Base-by-base conservation (phyloP, 2,329 filamentous ascomycete genomes). In the Parasarocladium wereldwijsianum region DNA sequence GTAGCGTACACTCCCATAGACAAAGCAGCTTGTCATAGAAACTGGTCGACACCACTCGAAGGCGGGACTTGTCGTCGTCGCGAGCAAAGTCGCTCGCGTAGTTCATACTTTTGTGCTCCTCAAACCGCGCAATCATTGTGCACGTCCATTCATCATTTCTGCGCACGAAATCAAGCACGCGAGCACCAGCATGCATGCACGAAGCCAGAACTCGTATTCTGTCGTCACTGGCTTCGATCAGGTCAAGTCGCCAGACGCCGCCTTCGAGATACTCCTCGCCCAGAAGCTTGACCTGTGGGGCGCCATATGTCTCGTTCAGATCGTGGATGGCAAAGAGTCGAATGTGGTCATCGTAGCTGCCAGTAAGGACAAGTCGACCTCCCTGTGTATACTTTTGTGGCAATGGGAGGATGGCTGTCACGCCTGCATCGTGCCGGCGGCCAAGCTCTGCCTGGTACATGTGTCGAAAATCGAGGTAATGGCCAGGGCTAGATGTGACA, bases 81-180 rank as follows among this genome's bases (percentile, higher is more conserved):
- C 33, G 63, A 39, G 68, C 62, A 34, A 73, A 68, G 51, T 86
- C 85, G 42, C 79, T 82, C 6, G 78, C 86, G 49, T 96, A 96
- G 44, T 93, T 93, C 84, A 94, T 93, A 49, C 84, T 93, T 54
- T 80, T 63, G 48, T 94, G 85, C 47, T 87, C 80, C 41, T 83
- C 78, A 44, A 93, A 93, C 31, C 64, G 67, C 0, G 67, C 75
- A 26, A 86, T 40, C 2, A 87, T 60, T 24, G 66, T 57, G 34
- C 90, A 75, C 1, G 44, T 45, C 67, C 76, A 84, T 12, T 38
- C 38, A 9, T 24, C 17, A n/a, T 33, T 55, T n/a, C n/a, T n/a
- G 35, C 37, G 51, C 2, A 52, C 42, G 12, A 71, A 43, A 22
- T 62, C 54, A 6, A 78, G 43, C n/a, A 96, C 54, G 32, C 76